Percentiles rank a stretch among this genome's conserved stretches.
phyloP scores from a whole-genome alignment of 352 stramenopile species.

The Phytopythium litorale region DNA sequence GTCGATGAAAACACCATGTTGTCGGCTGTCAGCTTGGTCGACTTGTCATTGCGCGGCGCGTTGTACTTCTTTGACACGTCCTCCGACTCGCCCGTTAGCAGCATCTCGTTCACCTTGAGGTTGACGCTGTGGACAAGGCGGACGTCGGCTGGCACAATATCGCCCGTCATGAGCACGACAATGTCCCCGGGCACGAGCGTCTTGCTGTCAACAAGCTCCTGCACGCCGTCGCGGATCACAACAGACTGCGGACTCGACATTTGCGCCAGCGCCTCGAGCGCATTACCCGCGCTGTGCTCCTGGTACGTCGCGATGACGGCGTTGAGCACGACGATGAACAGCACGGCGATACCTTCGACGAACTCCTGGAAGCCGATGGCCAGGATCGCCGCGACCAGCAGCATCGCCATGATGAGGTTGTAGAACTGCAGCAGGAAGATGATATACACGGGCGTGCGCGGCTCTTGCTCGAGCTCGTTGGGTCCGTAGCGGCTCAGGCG shows the following conservation, averaged over 20 bases:
- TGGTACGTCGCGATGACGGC: slow-evolving; percentile 55
- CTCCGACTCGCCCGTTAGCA: slow-evolving; percentile 92
- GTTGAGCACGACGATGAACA: slow-evolving; percentile 66
- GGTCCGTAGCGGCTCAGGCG: slow-evolving; percentile 40
- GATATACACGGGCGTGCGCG: slow-evolving; percentile 49
- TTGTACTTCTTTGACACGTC: slow-evolving; percentile 75
- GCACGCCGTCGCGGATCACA: slow-evolving; percentile 57
- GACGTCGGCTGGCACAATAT: slow-evolving; percentile 92
- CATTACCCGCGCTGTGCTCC: slow-evolving; percentile 61
- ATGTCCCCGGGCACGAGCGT: slow-evolving; percentile 75
- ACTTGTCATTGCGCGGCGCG: slow-evolving; percentile 19
- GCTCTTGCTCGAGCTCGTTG: slow-evolving; percentile 66
- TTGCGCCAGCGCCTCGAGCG: slow-evolving; percentile 50
- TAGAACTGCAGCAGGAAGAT: slow-evolving; percentile 77
- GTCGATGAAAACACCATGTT: slow-evolving; percentile 95
- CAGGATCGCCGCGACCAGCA: slow-evolving; percentile 53
- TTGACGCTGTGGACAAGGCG: slow-evolving; percentile 84
- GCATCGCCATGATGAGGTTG: slow-evolving; percentile 72
- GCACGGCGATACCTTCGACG: slow-evolving; percentile 66
- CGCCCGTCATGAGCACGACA: slow-evolving; percentile 89
- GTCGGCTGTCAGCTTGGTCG: slow-evolving; percentile 50
- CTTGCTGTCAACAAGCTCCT: slow-evolving; percentile 65
- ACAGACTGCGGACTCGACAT: slow-evolving; percentile 63
- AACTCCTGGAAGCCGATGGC: slow-evolving; percentile 58
- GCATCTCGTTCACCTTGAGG: slow-evolving; percentile 92